Percentiles rank a stretch among this genome's conserved stretches.
Conservation (phyloP, 2,329 filamentous ascomycete species). For the Diaporthe velutina region DNA sequence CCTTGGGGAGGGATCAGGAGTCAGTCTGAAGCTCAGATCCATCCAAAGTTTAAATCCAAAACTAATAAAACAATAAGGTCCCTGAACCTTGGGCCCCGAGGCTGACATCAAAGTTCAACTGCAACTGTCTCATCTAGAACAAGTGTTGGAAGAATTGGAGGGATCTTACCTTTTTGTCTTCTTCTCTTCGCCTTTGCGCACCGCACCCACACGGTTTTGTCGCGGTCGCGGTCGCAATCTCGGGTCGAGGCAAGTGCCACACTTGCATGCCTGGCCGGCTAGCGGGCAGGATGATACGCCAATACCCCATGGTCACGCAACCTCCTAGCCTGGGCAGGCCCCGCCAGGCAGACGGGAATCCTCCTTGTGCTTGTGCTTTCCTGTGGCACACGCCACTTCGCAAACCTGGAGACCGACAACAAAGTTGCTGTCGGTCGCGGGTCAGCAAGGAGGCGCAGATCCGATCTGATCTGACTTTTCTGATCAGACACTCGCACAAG, state of each 20-base stretch:
- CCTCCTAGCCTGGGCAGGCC: not conserved
- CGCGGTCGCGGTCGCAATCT: slow-evolving; percentile 13
- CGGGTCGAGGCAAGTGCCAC: slow-evolving; percentile 7
- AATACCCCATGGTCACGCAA: not conserved
- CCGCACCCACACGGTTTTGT: not conserved
- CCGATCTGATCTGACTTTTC: not conserved
- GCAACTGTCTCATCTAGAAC: slow-evolving; percentile 8
- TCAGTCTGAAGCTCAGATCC: slow-evolving; percentile 11
- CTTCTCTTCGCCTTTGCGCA: not conserved
- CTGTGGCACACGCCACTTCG: not conserved
- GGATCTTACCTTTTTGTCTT: not conserved
- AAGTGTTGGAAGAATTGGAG: not conserved
- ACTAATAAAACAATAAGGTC: not conserved
- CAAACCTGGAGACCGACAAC: not conserved
- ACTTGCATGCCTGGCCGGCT: not conserved
- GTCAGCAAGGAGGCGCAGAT: slow-evolving; percentile 14
- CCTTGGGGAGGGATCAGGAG: not conserved
- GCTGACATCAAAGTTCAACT: not conserved
- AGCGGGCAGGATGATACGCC: slow-evolving; percentile 15
- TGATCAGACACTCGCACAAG: not conserved
- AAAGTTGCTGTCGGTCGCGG: not conserved
- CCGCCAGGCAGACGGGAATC: slow-evolving; percentile 11
- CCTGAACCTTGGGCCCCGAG: slow-evolving; percentile 10
- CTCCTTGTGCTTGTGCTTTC: not conserved
- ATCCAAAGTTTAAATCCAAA: slow-evolving; percentile 17